Evolutionary conservation across 495 filamentous ascomycete species (phyloP).

Genomic region (Penicillium malachiteum): DNA sequence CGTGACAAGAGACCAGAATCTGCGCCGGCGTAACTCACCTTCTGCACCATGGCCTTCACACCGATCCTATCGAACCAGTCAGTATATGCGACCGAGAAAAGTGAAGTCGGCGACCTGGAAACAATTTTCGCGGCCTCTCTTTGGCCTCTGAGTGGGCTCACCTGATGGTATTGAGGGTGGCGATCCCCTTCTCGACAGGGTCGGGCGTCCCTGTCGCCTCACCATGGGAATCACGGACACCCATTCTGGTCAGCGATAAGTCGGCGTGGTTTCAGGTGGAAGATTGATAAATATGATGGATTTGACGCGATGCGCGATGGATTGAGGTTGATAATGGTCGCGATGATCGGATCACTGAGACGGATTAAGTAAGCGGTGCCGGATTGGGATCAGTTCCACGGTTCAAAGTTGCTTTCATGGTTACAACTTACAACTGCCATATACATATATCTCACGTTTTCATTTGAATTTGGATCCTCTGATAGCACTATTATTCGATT

Average conservation of each 20-base stretch:
- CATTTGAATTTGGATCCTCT: no score
- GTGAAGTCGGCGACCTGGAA: slow-evolving; percentile 3
- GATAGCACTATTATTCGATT: no score
- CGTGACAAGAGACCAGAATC: slow-evolving; percentile 34
- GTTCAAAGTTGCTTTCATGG: no score
- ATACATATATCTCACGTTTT: no score
- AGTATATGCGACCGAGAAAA: slow-evolving; percentile 51
- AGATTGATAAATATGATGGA: slow-evolving; percentile 27
- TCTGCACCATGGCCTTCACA: slow-evolving; percentile 70
- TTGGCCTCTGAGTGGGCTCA: slow-evolving; percentile 33
- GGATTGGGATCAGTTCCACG: slow-evolving; percentile 4
- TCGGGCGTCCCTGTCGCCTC: slow-evolving; percentile 57
- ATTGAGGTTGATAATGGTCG: slow-evolving; percentile 18
- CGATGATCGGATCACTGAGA: slow-evolving; percentile 12
- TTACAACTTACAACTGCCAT: no score
- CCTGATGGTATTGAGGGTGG: slow-evolving; percentile 75
- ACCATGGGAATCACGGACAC: slow-evolving; percentile 45
- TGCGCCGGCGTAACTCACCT: slow-evolving; percentile 45
- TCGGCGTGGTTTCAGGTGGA: neutral
- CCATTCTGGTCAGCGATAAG: slow-evolving; percentile 35
- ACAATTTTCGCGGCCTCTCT: neutral
- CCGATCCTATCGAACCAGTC: slow-evolving; percentile 57
- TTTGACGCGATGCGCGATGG: slow-evolving; percentile 26
- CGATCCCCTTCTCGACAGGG: slow-evolving; percentile 71
- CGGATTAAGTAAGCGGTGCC: slow-evolving; percentile 16